Conservation (phyloP, 495 filamentous ascomycete species). For the Cudoniella acicularis region DNA sequence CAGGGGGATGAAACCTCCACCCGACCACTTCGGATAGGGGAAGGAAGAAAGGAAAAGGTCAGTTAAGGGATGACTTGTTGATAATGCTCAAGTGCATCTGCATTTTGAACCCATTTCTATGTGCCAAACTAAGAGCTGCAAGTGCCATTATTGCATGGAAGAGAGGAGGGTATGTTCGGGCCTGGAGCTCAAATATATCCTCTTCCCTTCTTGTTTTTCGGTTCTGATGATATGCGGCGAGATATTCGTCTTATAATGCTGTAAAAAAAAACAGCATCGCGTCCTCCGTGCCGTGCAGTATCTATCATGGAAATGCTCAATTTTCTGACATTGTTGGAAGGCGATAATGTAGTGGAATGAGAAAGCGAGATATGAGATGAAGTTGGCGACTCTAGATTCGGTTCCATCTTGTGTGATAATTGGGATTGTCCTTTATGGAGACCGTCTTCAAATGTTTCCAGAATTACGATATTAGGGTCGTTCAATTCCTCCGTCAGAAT, state of each 20-base stretch:
- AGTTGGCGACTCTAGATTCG: conserved; percentile 22
- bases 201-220: conserved; percentile 15
- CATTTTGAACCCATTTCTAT: conserved; percentile 41
- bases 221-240: conserved; percentile 36
- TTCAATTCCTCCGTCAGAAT: background rate
- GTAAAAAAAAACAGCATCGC: conserved; percentile 36
- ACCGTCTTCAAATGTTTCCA: conserved; percentile 47
- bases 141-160: conserved; percentile 60
- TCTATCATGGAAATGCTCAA: conserved; percentile 4
- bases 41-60: no score
- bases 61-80: conserved; percentile 51
- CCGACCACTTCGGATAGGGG: no score
- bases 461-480: conserved; percentile 45
- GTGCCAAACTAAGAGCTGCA: conserved; percentile 51
- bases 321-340: background rate
- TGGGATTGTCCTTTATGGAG: conserved; percentile 26
- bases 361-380: conserved; percentile 18
- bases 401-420: background rate
- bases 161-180: conserved; percentile 47
- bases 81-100: conserved; percentile 54
- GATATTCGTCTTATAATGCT: conserved; percentile 43
- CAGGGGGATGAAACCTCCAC: no score
- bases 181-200: conserved; percentile 45
- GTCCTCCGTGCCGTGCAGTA: conserved; percentile 25
- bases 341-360: background rate